These are phyloP conservation scores for Corynespora cassiicola DNA, from an alignment of 2,329 filamentous ascomycete species.

Conservation along the genomic window DNA sequence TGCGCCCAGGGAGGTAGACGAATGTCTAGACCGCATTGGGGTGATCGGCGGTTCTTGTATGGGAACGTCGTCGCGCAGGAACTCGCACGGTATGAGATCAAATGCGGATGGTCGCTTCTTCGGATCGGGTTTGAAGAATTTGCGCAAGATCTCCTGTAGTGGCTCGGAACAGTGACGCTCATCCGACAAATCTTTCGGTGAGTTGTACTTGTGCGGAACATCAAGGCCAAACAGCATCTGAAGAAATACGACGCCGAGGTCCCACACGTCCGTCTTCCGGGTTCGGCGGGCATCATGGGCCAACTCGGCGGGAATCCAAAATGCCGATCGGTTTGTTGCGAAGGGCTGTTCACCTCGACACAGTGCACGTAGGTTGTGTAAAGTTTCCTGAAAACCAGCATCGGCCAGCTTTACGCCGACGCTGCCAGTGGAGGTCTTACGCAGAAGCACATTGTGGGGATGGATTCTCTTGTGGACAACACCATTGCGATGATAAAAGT, in stretches of 20 bases:
- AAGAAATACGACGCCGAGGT: slow-evolving; percentile 87
- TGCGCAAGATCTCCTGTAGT: slow-evolving; percentile 79
- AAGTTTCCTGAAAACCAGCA: slow-evolving; percentile 71
- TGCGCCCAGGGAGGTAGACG: slow-evolving; percentile 43
- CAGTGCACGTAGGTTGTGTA: slow-evolving; percentile 67
- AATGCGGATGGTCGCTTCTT: slow-evolving; percentile 88
- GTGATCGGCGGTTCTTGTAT: slow-evolving; percentile 44
- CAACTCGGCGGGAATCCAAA: slow-evolving; percentile 84
- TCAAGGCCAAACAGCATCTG: slow-evolving; percentile 94
- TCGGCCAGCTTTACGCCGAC: slow-evolving; percentile 76
- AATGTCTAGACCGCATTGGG: slow-evolving; percentile 43
- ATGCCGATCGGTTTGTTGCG: slow-evolving; percentile 73
- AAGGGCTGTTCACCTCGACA: slow-evolving; percentile 58
- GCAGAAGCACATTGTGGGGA: slow-evolving; percentile 78
- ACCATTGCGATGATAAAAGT: slow-evolving; percentile 84
- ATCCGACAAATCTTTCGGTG: slow-evolving; percentile 76
- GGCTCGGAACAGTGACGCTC: slow-evolving; percentile 75
- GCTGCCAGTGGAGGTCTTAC: slow-evolving; percentile 71
- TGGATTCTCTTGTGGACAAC: slow-evolving; percentile 86
- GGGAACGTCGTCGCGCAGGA: slow-evolving; percentile 58
- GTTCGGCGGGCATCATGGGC: slow-evolving; percentile 62
- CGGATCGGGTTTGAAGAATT: slow-evolving; percentile 83
- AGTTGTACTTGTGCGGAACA: slow-evolving; percentile 77
- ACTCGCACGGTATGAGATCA: slow-evolving; percentile 66
- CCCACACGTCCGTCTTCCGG: slow-evolving; percentile 92